Percentiles rank a stretch among this genome's conserved stretches.
Evolutionary conservation across 345 rosid genomes (phyloP).

Genomic region (Erucastrum elatum): DNA sequence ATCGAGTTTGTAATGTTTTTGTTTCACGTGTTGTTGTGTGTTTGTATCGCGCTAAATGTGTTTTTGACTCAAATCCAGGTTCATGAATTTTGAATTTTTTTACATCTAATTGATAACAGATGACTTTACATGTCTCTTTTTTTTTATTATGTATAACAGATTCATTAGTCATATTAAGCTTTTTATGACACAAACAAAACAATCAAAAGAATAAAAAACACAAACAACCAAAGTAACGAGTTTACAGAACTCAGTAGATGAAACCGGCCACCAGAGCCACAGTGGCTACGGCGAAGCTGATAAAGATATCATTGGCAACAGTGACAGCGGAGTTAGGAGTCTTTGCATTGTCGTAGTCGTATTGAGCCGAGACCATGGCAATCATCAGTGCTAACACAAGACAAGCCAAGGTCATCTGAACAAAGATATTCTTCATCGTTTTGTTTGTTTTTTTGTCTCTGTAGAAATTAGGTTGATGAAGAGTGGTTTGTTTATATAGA

Average conservation of each 20-base stretch:
- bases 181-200: background rate
- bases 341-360: constrained; percentile 1
- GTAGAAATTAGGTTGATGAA: background rate
- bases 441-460: background rate
- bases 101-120: background rate
- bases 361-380: constrained; percentile 17
- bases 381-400: constrained; percentile 17
- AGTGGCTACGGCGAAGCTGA: background rate
- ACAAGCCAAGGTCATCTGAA: constrained; percentile 16
- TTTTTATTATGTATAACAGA: too few species aligned
- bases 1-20: background rate
- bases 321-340: constrained; percentile 16
- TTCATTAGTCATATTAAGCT: background rate
- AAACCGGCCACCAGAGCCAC: constrained; percentile 19
- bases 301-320: background rate
- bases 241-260: background rate
- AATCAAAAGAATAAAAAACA: background rate
- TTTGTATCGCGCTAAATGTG: background rate
- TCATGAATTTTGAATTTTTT: background rate
- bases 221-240: background rate
- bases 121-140: background rate
- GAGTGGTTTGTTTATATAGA: constrained; percentile 16
- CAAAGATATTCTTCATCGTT: background rate
- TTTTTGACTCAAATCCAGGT: background rate
- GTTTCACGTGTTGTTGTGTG: background rate